phyloP scores from a whole-genome alignment of 768 basidiomycete genomes.

The Mycena belliarum region DNA sequence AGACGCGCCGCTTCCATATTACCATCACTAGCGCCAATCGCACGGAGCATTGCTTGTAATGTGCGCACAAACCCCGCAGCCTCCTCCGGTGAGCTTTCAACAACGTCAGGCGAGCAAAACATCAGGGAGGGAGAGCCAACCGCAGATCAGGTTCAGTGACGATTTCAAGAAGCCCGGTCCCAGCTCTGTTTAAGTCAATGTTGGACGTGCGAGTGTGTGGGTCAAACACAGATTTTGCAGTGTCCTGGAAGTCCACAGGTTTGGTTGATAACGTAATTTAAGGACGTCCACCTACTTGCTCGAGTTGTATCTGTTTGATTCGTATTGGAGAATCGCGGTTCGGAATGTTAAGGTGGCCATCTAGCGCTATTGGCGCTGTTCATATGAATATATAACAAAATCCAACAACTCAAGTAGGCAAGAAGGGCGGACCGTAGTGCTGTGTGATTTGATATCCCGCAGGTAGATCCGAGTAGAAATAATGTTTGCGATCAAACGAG shows the following conservation, averaged over 20 bases:
- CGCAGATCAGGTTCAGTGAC: conserved; percentile 92
- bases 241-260: conserved; percentile 61
- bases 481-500: conserved; percentile 95
- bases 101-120: conserved; percentile 28
- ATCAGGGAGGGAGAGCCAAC: conserved; percentile 34
- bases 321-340: conserved; percentile 53
- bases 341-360: conserved; percentile 57
- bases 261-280: conserved; percentile 2
- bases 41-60: conserved; percentile 78
- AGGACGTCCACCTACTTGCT: conserved; percentile 65
- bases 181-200: conserved; percentile 91
- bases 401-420: neutral
- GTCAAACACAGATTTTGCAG: conserved; percentile 78
- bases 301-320: conserved; percentile 92
- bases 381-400: neutral
- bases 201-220: conserved; percentile 50
- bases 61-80: conserved; percentile 84
- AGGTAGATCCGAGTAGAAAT: conserved; percentile 95
- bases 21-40: conserved; percentile 87
- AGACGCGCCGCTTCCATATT: conserved; percentile 90
- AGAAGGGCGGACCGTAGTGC: conserved; percentile 66
- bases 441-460: conserved; percentile 97
- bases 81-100: conserved; percentile 72
- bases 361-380: conserved; percentile 76
- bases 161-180: conserved; percentile 90